Evolutionary conservation across 257 asterid species (phyloP).

Genomic region (Ilex aquifolium): DNA sequence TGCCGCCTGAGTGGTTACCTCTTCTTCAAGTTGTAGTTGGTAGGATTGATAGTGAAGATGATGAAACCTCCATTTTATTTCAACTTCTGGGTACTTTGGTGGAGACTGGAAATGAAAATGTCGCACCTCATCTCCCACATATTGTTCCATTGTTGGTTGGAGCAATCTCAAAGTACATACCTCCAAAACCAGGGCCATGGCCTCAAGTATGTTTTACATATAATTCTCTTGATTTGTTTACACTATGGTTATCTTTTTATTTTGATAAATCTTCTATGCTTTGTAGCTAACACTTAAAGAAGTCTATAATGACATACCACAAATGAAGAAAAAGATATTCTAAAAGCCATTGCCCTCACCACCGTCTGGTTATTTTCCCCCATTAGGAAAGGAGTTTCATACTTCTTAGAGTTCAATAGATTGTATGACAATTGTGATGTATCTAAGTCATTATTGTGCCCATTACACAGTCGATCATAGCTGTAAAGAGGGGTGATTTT

Average conservation of each 20-base stretch:
- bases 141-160: conserved; percentile 28
- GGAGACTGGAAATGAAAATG: conserved; percentile 28
- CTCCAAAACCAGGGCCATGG: conserved; percentile 31
- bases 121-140: conserved; percentile 33
- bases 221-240: conserved; percentile 1
- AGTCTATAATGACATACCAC: neutral
- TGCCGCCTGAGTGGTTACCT: conserved; percentile 39
- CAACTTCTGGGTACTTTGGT: conserved; percentile 34
- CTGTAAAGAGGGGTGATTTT: no score
- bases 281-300: conserved; percentile 4
- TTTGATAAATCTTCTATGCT: neutral
- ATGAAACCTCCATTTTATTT: conserved; percentile 25
- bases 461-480: neutral
- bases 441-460: neutral
- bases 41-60: conserved; percentile 28
- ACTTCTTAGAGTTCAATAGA: no score
- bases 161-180: conserved; percentile 24
- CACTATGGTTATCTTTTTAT: conserved; percentile 1
- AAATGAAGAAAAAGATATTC: no score
- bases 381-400: no score
- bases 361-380: no score
- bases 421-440: neutral
- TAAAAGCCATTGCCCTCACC: neutral
- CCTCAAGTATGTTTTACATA: conserved; percentile 23
- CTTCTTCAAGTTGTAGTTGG: conserved; percentile 30